Conservation (phyloP, 2,329 filamentous ascomycete genomes). For the Trichoderma arundinaceum region DNA sequence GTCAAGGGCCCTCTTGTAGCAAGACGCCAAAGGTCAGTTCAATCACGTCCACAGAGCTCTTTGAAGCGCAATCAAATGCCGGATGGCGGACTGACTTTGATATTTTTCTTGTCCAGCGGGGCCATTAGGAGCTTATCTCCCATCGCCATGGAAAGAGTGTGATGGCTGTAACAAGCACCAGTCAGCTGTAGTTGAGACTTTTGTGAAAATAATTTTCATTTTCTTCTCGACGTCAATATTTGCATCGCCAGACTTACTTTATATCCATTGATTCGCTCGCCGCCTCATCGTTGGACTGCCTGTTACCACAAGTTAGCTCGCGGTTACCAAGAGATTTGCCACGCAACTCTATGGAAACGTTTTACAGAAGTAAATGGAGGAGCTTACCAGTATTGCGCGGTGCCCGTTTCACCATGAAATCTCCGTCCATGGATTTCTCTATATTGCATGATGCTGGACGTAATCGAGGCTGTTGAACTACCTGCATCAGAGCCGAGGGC, state of each 20-base stretch:
- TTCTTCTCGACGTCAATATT: neutral
- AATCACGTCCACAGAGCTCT: neutral
- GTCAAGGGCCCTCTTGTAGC: slow-evolving; percentile 39
- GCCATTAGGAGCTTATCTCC: slow-evolving; percentile 38
- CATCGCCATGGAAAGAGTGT: slow-evolving; percentile 39
- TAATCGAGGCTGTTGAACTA: slow-evolving; percentile 43
- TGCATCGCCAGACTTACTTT: slow-evolving; percentile 21
- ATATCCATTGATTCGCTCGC: slow-evolving; percentile 35
- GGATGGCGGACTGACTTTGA: slow-evolving; percentile 19
- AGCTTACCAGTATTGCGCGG: slow-evolving; percentile 25
- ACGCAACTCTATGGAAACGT: too few species aligned
- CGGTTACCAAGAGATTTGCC: neutral
- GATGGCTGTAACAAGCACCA: slow-evolving; percentile 29
- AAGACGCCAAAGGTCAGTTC: neutral
- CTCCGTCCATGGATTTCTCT: slow-evolving; percentile 43
- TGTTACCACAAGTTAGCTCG: slow-evolving; percentile 12
- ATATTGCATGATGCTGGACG: slow-evolving; percentile 44
- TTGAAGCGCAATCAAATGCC: neutral
- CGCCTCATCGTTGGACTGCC: slow-evolving; percentile 35
- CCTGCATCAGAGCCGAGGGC: slow-evolving; percentile 35
- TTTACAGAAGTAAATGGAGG: neutral
- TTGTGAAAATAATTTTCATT: neutral
- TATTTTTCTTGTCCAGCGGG: slow-evolving; percentile 31
- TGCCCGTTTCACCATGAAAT: slow-evolving; percentile 37
- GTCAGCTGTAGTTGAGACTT: neutral